Evolutionary conservation across 805 yeast genomes (phyloP), one percentile per base, ranked within the genome.

Genomic region (Metschnikowia hibisci): DNA sequence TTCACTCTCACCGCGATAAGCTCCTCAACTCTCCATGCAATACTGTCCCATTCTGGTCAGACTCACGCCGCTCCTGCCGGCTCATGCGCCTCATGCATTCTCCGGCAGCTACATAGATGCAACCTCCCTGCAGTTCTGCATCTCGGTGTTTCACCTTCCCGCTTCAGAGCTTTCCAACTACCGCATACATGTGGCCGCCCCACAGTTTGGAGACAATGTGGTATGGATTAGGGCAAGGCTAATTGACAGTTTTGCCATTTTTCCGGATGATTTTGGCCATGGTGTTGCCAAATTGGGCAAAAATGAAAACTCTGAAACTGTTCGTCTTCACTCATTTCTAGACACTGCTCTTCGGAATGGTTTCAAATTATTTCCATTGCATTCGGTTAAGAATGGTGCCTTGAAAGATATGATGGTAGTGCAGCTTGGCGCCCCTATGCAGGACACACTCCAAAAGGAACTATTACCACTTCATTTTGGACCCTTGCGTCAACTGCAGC

Each of bases 41-140:
- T 48, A 46, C 39, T 35, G 40, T 4, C 50, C 54, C 5, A 33
- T 42, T 10, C 33, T 41, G 29, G 42, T 51, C 12, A 46, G 52
- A 22, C 42, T 44, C 10, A 28, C 26, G 16, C 39, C 45, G 26
- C 12, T 4, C 10, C 30, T 14, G 31, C 31, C 30, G 18, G 16
- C 18, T 8, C 9, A n/a, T 10, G 25, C 31, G 7, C 23, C 42
- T 2, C 45, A 29, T 23, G 18, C 44, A 1, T 20, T 43, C 7
- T 47, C 51, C 18, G 52, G 49, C 3, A 33, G 43, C 11, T 28
- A 39, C 15, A 28, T 44, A 4, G 38, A 25, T 20, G n/a, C 14
- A 4, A 12, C 10, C 5, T 27, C 39, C n/a, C 27, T 12, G 32
- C 32, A 33, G 12, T 22, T 28, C 20, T 30, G 35, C 15, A 22